Conservation (phyloP, 257 asterid species). For the Thymus mandschuricus region DNA sequence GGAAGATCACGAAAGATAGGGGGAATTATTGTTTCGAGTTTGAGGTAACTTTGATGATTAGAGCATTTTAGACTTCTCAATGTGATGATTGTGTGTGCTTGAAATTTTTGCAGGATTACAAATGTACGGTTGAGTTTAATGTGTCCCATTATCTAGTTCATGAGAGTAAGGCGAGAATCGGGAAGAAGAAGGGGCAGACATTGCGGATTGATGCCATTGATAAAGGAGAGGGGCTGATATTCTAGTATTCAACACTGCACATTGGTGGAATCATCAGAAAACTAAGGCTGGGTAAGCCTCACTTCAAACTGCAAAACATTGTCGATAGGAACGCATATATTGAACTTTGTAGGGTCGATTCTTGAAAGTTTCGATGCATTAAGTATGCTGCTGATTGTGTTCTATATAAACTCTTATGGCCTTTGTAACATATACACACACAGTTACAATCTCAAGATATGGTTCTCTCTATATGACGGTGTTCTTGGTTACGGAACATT, state of each 20-base stretch:
- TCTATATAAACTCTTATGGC: not conserved
- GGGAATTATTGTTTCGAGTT: conserved; percentile 84
- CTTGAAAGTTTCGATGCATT: not conserved
- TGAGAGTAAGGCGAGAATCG: conserved; percentile 83
- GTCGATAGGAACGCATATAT: no score
- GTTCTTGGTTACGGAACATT: not conserved
- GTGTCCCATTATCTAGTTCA: conserved; percentile 83
- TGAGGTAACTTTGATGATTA: conserved; percentile 53
- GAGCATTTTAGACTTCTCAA: not conserved
- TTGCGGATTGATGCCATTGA: conserved; percentile 79
- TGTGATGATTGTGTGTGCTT: not conserved
- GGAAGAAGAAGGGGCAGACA: conserved; percentile 68
- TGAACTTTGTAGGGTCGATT: not conserved
- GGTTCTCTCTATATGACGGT: no score
- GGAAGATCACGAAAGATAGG: conserved; percentile 81
- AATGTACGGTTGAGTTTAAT: conserved; percentile 80
- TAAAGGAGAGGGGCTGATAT: conserved; percentile 88
- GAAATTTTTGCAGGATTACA: conserved; percentile 62
- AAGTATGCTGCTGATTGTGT: not conserved
- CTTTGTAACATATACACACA: not conserved
- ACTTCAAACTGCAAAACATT: not conserved
- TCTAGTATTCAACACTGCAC: conserved; percentile 90
- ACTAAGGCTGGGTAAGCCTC: conserved; percentile 80
- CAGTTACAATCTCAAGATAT: no score
- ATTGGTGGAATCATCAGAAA: conserved; percentile 94